Conservation (phyloP, 2,329 filamentous ascomycete species). For the Nemania sp. region DNA sequence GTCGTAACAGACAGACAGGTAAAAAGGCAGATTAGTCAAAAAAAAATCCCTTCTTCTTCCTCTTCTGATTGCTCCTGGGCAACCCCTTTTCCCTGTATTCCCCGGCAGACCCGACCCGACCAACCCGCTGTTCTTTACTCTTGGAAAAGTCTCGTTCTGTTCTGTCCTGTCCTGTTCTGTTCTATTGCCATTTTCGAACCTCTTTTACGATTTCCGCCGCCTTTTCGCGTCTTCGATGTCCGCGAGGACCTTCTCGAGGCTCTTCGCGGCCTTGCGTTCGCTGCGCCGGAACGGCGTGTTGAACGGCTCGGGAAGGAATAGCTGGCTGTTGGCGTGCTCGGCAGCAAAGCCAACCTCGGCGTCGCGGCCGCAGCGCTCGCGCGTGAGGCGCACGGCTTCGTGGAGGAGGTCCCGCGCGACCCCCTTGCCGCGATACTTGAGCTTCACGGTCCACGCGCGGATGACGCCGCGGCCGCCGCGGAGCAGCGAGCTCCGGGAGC, state of each 20-base stretch:
- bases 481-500: slow-evolving; percentile 43
- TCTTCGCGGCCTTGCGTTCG: slow-evolving; percentile 61
- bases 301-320: slow-evolving; percentile 66
- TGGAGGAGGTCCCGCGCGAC: slow-evolving; percentile 74
- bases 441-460: slow-evolving; percentile 79
- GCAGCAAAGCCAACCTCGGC: slow-evolving; percentile 72
- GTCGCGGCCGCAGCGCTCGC: slow-evolving; percentile 69
- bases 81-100: not conserved
- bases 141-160: too few relatives aligned
- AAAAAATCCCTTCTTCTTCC: too few relatives aligned
- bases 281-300: slow-evolving; percentile 63
- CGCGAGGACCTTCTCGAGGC: slow-evolving; percentile 56
- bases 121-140: not conserved
- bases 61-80: not conserved
- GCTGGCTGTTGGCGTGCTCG: slow-evolving; percentile 75
- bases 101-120: not conserved
- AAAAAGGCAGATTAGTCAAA: not conserved
- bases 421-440: slow-evolving; percentile 71
- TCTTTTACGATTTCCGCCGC: slow-evolving; percentile 20
- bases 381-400: slow-evolving; percentile 70
- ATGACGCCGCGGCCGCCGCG: slow-evolving; percentile 71
- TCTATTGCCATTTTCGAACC: not conserved
- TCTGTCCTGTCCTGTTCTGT: too few relatives aligned
- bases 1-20: slow-evolving; percentile 2
- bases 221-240: slow-evolving; percentile 48